These are phyloP conservation scores for Aspergillus pseudoterreus DNA, from an alignment of 2,329 filamentous ascomycete genomes.

Conservation along the genomic window DNA sequence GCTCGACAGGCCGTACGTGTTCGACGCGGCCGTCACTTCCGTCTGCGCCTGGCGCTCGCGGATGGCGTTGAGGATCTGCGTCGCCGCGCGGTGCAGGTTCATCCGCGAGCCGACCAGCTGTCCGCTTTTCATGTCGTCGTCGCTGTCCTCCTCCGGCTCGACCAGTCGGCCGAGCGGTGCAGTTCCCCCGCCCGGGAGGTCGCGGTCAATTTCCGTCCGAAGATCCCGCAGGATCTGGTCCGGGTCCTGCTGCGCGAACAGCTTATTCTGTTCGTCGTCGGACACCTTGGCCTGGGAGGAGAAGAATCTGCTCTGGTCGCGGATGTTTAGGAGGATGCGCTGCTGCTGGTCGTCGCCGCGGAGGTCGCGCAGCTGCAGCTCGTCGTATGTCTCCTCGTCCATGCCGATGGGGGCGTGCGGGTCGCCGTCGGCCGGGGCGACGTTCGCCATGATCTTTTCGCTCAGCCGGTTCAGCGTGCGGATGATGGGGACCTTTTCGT, in stretches of 20 bases:
- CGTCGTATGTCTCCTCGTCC: slow-evolving; percentile 69
- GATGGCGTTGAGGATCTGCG: slow-evolving; percentile 58
- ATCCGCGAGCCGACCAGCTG: slow-evolving; percentile 60
- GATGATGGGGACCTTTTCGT: slow-evolving; percentile 81
- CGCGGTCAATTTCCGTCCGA: slow-evolving; percentile 54
- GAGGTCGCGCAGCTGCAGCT: slow-evolving; percentile 76
- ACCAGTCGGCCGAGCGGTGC: slow-evolving; percentile 63
- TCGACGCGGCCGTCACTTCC: slow-evolving; percentile 32
- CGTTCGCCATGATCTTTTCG: slow-evolving; percentile 87
- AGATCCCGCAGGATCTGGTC: slow-evolving; percentile 63
- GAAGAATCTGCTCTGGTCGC: slow-evolving; percentile 82
- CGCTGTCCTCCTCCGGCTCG: slow-evolving; percentile 53
- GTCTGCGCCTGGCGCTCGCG: slow-evolving; percentile 53
- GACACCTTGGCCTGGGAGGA: slow-evolving; percentile 51
- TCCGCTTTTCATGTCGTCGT: slow-evolving; percentile 53
- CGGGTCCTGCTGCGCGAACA: slow-evolving; percentile 69
- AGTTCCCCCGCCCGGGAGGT: slow-evolving; percentile 53
- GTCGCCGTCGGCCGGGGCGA: slow-evolving; percentile 72
- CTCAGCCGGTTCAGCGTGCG: slow-evolving; percentile 85
- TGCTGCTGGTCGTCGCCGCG: slow-evolving; percentile 69
- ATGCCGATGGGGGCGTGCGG: slow-evolving; percentile 62
- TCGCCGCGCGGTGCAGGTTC: slow-evolving; percentile 54
- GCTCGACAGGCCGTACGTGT: slow-evolving; percentile 46
- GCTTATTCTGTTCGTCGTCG: slow-evolving; percentile 46
- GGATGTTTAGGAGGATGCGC: slow-evolving; percentile 79